Base-by-base conservation (phyloP, 768 basidiomycete genomes). In the Mycena haematopus region DNA sequence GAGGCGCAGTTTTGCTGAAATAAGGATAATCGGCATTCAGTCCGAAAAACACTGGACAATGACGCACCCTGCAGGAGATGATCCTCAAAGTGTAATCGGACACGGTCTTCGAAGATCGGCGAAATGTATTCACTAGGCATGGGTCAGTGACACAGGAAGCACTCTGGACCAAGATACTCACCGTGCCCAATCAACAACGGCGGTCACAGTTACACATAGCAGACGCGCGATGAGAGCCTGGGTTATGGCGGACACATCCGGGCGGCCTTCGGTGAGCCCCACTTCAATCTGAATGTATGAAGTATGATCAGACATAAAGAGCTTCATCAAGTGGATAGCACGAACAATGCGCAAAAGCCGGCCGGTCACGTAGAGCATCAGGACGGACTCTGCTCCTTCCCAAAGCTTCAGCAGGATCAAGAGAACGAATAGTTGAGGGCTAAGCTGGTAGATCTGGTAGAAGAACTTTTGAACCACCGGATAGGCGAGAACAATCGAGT, bases 381-480 rank as follows among this genome's bases (percentile, higher is more conserved):
- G 14, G 15, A 61, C 56, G 19, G 45, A 50, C 25, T 65, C 59
- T 21, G 57, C 2, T 9, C 36, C 64, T 15, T 11, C 53, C 64
- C 58, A 65, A 5, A 65, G 51, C 24, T 57, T 50, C 22, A 65
- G 14, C 13, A 53, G 13, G 31, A 65, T 6, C 15, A 51, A 21
- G 4, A 65, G 31, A 15, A 45, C 13, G 21, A 58, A 29, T 3
- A 60, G n/a, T 2, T 25, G 17, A 14, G 64, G 64, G 29, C 50
- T 42, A 17, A 56, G 57, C 8, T 3, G 6, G 35, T 59, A 65
- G 13, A 65, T 47, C 35, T 64, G 56, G 17, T 17, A 27, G 14
- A 67, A 38, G 25, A 67, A 67, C 8, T 58, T 44, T 2, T 22
- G 44, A 4, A 67, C 54, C 0, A 60, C 29, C 0, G 65, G 65